phyloP scores from a whole-genome alignment of 2,329 filamentous ascomycete genomes.

The Cladobotryum protrusum region DNA sequence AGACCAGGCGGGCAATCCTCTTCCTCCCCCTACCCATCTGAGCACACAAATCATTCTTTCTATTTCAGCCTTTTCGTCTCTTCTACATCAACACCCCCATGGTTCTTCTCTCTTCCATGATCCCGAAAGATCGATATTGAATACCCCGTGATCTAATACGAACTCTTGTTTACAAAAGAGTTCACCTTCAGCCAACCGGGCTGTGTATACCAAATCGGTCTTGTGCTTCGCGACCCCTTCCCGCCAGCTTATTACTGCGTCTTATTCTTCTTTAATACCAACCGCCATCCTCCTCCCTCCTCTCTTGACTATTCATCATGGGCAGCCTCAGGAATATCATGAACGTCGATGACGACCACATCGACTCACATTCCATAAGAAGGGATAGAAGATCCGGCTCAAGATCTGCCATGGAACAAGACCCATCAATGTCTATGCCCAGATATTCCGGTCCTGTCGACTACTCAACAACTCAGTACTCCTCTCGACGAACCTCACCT shows the following conservation, averaged over 20 bases:
- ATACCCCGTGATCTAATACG: slow-evolving; percentile 26
- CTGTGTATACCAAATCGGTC: slow-evolving; percentile 43
- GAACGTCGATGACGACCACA: slow-evolving; percentile 47
- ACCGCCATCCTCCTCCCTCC: slow-evolving; percentile 11
- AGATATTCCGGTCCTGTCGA: slow-evolving; percentile 36
- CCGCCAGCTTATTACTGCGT: slow-evolving; percentile 27
- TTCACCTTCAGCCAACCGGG: slow-evolving; percentile 30
- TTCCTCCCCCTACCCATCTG: slow-evolving; percentile 7
- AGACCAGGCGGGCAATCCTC: slow-evolving; percentile 6
- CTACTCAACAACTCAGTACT: slow-evolving; percentile 22
- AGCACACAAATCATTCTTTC: neutral
- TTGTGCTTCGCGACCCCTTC: slow-evolving; percentile 19
- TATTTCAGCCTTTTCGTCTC: slow-evolving; percentile 6
- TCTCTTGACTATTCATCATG: slow-evolving; percentile 38
- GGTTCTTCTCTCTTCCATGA: slow-evolving; percentile 9
- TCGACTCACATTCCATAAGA: slow-evolving; percentile 38
- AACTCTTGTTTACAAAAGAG: slow-evolving; percentile 14
- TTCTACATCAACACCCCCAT: slow-evolving; percentile 18
- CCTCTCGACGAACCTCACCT: slow-evolving; percentile 29
- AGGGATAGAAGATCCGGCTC: slow-evolving; percentile 37
- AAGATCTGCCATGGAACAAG: slow-evolving; percentile 23
- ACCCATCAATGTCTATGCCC: slow-evolving; percentile 30
- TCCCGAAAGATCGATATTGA: slow-evolving; percentile 25
- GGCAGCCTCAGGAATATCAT: slow-evolving; percentile 52
- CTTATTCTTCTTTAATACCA: slow-evolving; percentile 30